These are phyloP conservation scores for Wickerhamomyces kurtzmanii DNA, from an alignment of 805 yeast genomes.

Conservation along the genomic window DNA sequence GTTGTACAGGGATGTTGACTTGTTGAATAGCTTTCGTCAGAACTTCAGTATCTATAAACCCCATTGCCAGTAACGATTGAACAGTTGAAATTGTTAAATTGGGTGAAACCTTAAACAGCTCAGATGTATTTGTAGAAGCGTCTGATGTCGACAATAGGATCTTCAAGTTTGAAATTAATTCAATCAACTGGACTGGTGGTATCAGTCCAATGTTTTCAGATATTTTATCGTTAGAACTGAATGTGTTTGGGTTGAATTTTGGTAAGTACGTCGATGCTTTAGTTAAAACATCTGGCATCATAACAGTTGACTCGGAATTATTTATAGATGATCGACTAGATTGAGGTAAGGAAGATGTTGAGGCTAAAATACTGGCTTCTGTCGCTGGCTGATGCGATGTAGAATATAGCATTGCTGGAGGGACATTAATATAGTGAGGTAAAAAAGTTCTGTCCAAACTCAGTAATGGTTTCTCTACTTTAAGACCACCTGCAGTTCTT, in stretches of 20 bases:
- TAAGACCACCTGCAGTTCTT: slow-evolving; percentile 21
- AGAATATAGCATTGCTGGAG: slow-evolving; percentile 29
- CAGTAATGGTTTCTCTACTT: slow-evolving; percentile 30
- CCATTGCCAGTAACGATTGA: slow-evolving; percentile 70
- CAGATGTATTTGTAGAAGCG: slow-evolving; percentile 38
- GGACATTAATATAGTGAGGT: slow-evolving; percentile 50
- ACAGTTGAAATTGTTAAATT: slow-evolving; percentile 58
- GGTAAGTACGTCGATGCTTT: slow-evolving; percentile 53
- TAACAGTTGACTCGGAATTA: no score
- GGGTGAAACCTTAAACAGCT: slow-evolving; percentile 42
- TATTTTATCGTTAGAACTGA: slow-evolving; percentile 45
- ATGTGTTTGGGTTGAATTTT: slow-evolving; percentile 30
- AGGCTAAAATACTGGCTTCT: slow-evolving; percentile 5
- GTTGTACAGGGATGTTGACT: slow-evolving; percentile 4
- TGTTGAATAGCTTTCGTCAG: slow-evolving; percentile 40
- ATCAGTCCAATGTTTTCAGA: slow-evolving; percentile 52
- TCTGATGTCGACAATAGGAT: slow-evolving; percentile 23
- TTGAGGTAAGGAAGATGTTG: slow-evolving; percentile 5
- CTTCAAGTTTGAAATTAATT: slow-evolving; percentile 58
- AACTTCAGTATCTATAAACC: slow-evolving; percentile 60
- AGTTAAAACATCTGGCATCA: slow-evolving; percentile 36
- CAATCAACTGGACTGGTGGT: slow-evolving; percentile 65
- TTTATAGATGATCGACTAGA: no score
- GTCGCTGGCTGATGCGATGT: slow-evolving; percentile 1
- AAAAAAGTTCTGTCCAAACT: slow-evolving; percentile 32